Evolutionary conservation across 2,329 filamentous ascomycete genomes (phyloP), one percentile per base, ranked within the genome.

Genomic region (Trichoderma guizhouense): DNA sequence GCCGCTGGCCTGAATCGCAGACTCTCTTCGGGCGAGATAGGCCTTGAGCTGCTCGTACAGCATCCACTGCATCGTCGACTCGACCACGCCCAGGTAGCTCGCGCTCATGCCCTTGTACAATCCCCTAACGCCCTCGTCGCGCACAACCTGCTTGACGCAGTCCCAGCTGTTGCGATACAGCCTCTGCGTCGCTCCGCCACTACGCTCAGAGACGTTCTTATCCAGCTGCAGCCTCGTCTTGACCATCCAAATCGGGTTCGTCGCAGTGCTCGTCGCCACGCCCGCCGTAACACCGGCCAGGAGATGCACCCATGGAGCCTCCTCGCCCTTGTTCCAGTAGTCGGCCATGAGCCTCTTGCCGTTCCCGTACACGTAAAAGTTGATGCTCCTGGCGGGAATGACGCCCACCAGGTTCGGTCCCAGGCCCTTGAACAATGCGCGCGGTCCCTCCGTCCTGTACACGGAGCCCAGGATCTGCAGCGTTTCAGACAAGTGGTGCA

Each of bases 161-260:
- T 98, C 95, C 82, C 91, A 88, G 74, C 93, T 95, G 81, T 97
- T 97, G 80, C 90, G 90, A 82, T 98, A 98, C 78, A 90, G 90
- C 67, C 95, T 86, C 66, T 85, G 84, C 69, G 83, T 83, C 30
- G 83, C 80, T 51, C 85, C 86, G 30, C 84, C 88, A 72, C 87
- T 84, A 74, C 87, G 84, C 76, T 89, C 88, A 18, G 91, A 92
- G 67, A 90, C 88, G 79, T 93, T 93, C 84, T 95, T 97, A 84
- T 98, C 95, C 39, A 98, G 88, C 83, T 98, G 95, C 76, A 98
- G 81, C 36, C 95, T 87, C 53, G 95, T 98, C 86, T 98, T 98
- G 79, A 98, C 90, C 74, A 98, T 88, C 95, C 95, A 98, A 78
- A 98, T 97, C 1, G 95, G 95, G 81, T 98, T 98, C 47, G 95